A percentile compares a stretch with the other conserved stretches of the same genome.
These are phyloP conservation scores for Golubevia sp. DNA, from an alignment of 1,284 basidiomycete species.

Conservation along the genomic window DNA sequence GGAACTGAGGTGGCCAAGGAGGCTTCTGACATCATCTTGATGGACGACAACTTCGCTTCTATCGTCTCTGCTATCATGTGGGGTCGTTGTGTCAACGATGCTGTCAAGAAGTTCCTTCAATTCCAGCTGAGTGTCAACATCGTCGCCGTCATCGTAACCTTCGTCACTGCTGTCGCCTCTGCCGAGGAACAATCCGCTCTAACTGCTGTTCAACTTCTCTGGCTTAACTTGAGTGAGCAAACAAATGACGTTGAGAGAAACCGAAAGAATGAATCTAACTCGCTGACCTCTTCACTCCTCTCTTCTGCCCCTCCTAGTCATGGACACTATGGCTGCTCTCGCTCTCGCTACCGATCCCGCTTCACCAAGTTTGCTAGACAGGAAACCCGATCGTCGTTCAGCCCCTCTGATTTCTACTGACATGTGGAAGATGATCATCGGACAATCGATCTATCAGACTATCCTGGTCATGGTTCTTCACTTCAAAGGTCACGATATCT, in stretches of 20 bases:
- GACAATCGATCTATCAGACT: constrained; percentile 88
- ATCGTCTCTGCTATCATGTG: constrained; percentile 98
- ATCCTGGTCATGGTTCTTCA: constrained; percentile 84
- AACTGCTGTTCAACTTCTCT: constrained; percentile 91
- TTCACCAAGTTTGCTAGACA: constrained; percentile 76
- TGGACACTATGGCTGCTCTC: constrained; percentile 97
- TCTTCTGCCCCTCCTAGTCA: constrained; percentile 73
- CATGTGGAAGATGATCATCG: constrained; percentile 81
- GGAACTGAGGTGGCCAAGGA: constrained; percentile 99
- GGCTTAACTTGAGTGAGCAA: constrained; percentile 78
- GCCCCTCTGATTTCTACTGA: constrained; percentile 86
- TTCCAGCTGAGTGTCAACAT: constrained; percentile 98
- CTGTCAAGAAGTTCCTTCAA: constrained; percentile 95
- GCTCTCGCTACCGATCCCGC: constrained; percentile 96
- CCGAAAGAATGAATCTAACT: no score
- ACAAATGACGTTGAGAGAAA: background rate
- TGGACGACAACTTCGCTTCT: constrained; percentile 92
- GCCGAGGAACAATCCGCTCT: constrained; percentile 78
- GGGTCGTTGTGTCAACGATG: constrained; percentile 97
- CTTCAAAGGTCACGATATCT: constrained; percentile 77
- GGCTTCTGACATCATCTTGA: constrained; percentile 96
- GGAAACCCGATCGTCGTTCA: constrained; percentile 85
- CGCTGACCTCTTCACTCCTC: constrained; percentile 8
- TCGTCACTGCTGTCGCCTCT: constrained; percentile 84
- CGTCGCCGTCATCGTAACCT: constrained; percentile 91